Conservation (phyloP, 768 basidiomycete genomes). For the Nevesoporus exiguus region DNA sequence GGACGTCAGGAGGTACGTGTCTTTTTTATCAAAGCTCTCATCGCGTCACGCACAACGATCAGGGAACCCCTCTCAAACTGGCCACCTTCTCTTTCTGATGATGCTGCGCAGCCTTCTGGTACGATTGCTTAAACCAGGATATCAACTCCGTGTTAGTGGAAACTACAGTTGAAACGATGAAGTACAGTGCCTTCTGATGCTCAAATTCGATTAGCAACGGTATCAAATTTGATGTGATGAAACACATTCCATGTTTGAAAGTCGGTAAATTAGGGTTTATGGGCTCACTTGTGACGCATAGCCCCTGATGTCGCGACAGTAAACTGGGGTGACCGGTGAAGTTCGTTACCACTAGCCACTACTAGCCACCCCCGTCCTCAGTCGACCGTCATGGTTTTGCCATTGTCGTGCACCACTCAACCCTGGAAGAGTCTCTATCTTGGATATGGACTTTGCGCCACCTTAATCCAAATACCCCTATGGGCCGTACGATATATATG, state of each 20-base stretch:
- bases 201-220: not conserved
- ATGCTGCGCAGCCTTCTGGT: slow-evolving; percentile 17
- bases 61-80: slow-evolving; percentile 28
- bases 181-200: not conserved
- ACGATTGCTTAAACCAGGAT: slow-evolving; percentile 19
- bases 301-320: not conserved
- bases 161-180: no score
- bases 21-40: not conserved
- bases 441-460: slow-evolving; percentile 38
- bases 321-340: no score
- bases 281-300: not conserved
- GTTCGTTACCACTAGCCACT: not conserved
- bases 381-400: slow-evolving; percentile 6
- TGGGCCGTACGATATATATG: slow-evolving; percentile 41
- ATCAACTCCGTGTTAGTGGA: not conserved
- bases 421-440: slow-evolving; percentile 51
- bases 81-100: slow-evolving; percentile 26
- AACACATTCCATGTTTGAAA: not conserved
- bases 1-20: slow-evolving; percentile 76
- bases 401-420: slow-evolving; percentile 28
- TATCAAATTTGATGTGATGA: not conserved
- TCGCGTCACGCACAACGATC: not conserved
- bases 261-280: not conserved
- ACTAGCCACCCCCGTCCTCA: not conserved
- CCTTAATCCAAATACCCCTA: slow-evolving; percentile 45